Percentiles rank a stretch among this genome's conserved stretches.
These are phyloP conservation scores for Aphanomyces stellatus DNA, from an alignment of 352 stramenopile genomes.

Conservation along the genomic window DNA sequence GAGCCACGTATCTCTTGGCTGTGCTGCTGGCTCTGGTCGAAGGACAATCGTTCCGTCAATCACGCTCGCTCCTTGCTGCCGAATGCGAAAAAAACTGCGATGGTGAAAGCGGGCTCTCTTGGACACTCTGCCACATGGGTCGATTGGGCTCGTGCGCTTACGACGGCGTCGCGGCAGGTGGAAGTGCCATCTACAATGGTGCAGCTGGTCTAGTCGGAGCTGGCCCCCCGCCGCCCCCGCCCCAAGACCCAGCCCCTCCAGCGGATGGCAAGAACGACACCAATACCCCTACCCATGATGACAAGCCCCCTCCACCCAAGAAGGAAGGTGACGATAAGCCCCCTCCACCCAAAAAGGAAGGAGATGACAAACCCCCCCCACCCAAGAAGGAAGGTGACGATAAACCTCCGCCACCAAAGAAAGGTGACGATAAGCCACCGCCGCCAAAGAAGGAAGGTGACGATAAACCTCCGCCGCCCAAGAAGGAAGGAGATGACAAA, in stretches of 20 bases:
- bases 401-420: background rate
- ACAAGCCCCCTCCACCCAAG: background rate
- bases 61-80: background rate
- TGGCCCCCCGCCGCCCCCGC: background rate
- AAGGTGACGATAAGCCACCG: background rate
- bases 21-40: background rate
- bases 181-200: background rate
- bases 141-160: background rate
- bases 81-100: conserved; percentile 11
- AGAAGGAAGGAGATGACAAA: background rate
- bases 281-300: background rate
- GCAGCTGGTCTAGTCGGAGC: background rate
- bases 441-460: background rate
- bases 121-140: conserved; percentile 4
- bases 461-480: background rate
- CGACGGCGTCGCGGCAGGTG: background rate
- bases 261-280: too few relatives aligned
- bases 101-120: background rate
- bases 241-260: too few relatives aligned
- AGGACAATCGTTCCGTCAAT: background rate
- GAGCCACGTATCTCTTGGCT: background rate
- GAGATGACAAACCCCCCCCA: background rate
- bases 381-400: background rate
- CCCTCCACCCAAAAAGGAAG: background rate
- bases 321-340: background rate